Percentiles rank a stretch among this genome's conserved stretches.
These are phyloP conservation scores for Ogataea kodamae DNA, from an alignment of 805 yeast species.

Conservation along the genomic window DNA sequence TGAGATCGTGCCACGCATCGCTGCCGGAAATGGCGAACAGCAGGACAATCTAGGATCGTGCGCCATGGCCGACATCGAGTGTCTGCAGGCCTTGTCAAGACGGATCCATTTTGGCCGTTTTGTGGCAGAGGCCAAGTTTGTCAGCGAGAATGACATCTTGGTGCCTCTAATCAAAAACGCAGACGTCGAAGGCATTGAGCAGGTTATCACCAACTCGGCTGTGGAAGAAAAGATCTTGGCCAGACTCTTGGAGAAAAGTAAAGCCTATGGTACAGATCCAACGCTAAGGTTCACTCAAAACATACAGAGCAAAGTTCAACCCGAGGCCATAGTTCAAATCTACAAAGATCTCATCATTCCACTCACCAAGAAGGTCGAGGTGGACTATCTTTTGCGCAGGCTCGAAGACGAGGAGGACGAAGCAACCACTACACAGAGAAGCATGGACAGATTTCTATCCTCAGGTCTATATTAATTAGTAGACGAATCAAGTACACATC, in stretches of 20 bases:
- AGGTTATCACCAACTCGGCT: conserved; percentile 77
- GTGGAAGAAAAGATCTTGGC: conserved; percentile 83
- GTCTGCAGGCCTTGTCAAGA: conserved; percentile 82
- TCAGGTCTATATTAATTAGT: conserved; percentile 19
- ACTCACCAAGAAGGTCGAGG: conserved; percentile 90
- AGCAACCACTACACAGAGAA: conserved; percentile 15
- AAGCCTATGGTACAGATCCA: conserved; percentile 86
- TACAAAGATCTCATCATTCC: conserved; percentile 91
- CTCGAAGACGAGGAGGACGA: conserved; percentile 50
- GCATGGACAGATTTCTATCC: conserved; percentile 24
- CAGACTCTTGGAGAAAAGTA: conserved; percentile 76
- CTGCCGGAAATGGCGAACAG: conserved; percentile 68
- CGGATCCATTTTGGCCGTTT: conserved; percentile 96
- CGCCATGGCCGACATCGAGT: conserved; percentile 78
- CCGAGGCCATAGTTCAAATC: conserved; percentile 76
- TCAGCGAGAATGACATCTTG: conserved; percentile 59
- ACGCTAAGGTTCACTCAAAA: conserved; percentile 65
- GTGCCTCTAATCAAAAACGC: conserved; percentile 58
- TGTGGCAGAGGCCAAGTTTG: conserved; percentile 94
- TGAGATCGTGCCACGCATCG: conserved; percentile 70
- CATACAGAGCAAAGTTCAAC: conserved; percentile 70
- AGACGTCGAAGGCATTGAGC: conserved; percentile 72
- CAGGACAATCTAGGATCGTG: conserved; percentile 86
- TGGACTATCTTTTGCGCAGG: conserved; percentile 83
- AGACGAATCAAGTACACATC: conserved; percentile 8